Evolutionary conservation across 208 protist species (phyloP), one percentile per base, ranked within the genome.

Genomic region (Trypanosoma brucei): DNA sequence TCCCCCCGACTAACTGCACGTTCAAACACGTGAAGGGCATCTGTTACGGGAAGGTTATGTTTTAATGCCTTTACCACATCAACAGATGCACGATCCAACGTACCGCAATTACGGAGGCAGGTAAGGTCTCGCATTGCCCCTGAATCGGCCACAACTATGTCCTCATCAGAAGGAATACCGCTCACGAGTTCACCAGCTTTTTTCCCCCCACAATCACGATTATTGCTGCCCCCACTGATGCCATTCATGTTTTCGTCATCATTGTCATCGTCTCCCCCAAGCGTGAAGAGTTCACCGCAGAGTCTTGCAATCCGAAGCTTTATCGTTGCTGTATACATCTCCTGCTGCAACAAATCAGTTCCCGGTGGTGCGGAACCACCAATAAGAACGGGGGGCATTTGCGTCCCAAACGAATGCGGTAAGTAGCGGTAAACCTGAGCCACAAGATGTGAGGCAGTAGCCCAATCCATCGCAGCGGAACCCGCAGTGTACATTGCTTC

Each of bases 401-500:
- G 81, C 33, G 88, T 81, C 44, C 83, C 83, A 63, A 76, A 92
- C 0, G 14, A 3, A 78, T 92, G 88, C 5, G 85, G 73, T 13
- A 92, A 44, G 67, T 90, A 94, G n/a, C 88, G 84, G 70, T 92
- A 94, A 36, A 86, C 68, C 65, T 91, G 84, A 31, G 88, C 84
- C 31, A 74, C 86, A 35, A 94, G 72, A 60, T 92, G 84, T 5
- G 88, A 85, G 5, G 81, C 72, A 1, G 69, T 63, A 2, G 69
- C 44, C 70, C 63, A 86, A 61, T 90, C 71, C 30, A 84, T 55
- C 45, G 57, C 55, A 22, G 7, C 35, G 3, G 38, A 35, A 35
- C 36, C 36, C n/a, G 55, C 52, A 22, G 59, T 38, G 45, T 71
- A 79, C 11, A 64, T 73, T 57, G 71, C 72, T 53, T 94, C 75